phyloP scores from a whole-genome alignment of 495 filamentous ascomycete species.

The Stereocaulon alpinum region DNA sequence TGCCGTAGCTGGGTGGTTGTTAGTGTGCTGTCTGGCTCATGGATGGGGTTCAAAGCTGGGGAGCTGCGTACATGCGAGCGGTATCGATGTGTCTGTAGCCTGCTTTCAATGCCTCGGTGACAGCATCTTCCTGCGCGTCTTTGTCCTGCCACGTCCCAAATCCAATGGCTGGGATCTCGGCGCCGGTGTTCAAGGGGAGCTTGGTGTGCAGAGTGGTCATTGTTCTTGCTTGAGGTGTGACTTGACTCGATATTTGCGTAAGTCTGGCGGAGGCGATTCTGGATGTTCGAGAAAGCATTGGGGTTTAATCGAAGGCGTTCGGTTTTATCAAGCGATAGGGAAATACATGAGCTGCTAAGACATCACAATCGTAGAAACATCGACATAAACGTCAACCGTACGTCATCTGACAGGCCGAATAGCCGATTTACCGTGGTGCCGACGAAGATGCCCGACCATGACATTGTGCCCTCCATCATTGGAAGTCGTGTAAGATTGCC shows the following conservation, averaged over 20 bases:
- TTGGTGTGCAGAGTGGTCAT: constrained; percentile 28
- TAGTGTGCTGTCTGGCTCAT: not conserved
- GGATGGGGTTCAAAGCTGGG: not conserved
- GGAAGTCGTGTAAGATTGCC: not conserved
- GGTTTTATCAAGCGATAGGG: not conserved
- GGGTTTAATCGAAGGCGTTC: not conserved
- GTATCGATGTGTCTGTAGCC: constrained; percentile 57
- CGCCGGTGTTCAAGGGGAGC: constrained; percentile 41
- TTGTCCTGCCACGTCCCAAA: constrained; percentile 41
- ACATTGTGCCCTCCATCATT: no score
- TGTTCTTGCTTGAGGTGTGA: constrained; percentile 14
- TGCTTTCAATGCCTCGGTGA: constrained; percentile 38
- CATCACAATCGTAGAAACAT: no score
- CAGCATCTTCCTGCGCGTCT: constrained; percentile 36
- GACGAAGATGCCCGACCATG: not conserved
- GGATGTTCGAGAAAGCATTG: constrained; percentile 12
- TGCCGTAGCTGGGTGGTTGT: constrained; percentile 28
- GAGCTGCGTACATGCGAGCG: constrained; percentile 27
- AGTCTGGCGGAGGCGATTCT: constrained; percentile 14
- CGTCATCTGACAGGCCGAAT: not conserved
- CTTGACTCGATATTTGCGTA: constrained; percentile 16
- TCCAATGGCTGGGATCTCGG: constrained; percentile 32
- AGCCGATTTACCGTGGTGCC: not conserved
- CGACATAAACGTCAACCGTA: not conserved
- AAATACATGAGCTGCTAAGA: not conserved